A percentile compares a stretch with the other conserved stretches of the same genome.
Conservation (phyloP, 352 stramenopile genomes). For the Poterioochromonas sp. region DNA sequence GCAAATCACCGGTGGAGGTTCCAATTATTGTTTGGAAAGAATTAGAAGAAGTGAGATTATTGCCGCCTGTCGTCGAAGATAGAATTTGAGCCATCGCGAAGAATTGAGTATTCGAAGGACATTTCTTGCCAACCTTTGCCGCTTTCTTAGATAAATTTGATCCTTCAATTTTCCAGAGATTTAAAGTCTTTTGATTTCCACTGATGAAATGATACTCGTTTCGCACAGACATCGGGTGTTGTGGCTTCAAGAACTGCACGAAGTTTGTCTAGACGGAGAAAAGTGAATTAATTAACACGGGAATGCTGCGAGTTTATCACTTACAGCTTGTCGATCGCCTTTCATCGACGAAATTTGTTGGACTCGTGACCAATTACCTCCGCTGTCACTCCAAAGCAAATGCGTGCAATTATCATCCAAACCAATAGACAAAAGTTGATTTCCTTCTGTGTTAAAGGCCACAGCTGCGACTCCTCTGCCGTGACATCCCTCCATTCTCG, state of each 20-base stretch:
- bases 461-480: slow-evolving; percentile 62
- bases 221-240: neutral
- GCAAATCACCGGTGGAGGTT: slow-evolving; percentile 46
- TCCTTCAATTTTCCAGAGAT: slow-evolving; percentile 46
- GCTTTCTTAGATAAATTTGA: slow-evolving; percentile 35
- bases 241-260: neutral
- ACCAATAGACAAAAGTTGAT: slow-evolving; percentile 44
- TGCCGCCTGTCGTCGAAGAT: slow-evolving; percentile 9
- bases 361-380: slow-evolving; percentile 35
- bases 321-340: neutral
- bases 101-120: slow-evolving; percentile 32
- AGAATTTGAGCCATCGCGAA: no score
- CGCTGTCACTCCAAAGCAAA: slow-evolving; percentile 41
- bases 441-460: slow-evolving; percentile 54
- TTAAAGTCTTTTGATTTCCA: slow-evolving; percentile 41
- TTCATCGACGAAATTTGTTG: slow-evolving; percentile 26
- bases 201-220: slow-evolving; percentile 36
- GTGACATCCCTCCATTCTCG: slow-evolving; percentile 50
- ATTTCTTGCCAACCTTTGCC: slow-evolving; percentile 34
- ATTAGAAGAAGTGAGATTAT: neutral
- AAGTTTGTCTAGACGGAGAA: neutral
- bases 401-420: slow-evolving; percentile 42
- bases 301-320: neutral
- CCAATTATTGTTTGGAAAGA: slow-evolving; percentile 37
- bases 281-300: neutral